Percentiles rank a stretch among this genome's conserved stretches.
phyloP scores from a whole-genome alignment of 371 early-diverging fungal species.

The Syncephalis fuscata region DNA sequence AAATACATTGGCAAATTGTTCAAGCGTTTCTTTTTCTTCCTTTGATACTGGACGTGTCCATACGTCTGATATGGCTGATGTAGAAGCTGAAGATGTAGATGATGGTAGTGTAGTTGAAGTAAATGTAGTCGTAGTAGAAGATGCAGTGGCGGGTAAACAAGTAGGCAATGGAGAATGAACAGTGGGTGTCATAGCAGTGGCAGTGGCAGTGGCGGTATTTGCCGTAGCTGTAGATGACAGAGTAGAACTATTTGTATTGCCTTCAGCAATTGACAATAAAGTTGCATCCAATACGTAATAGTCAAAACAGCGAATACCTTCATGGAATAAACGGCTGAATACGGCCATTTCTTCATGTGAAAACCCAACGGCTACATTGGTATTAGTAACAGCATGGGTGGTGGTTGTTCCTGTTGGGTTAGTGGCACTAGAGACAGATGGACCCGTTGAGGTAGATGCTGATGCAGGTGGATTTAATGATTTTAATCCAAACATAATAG shows the following conservation, averaged over 20 bases:
- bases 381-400: slow-evolving; percentile 7
- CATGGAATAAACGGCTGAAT: slow-evolving; percentile 54
- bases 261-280: no score
- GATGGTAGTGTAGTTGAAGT: no score
- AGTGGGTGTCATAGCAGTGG: slow-evolving; percentile 8
- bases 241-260: no score
- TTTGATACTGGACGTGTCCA: slow-evolving; percentile 26
- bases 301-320: slow-evolving; percentile 77
- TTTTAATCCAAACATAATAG: slow-evolving; percentile 54
- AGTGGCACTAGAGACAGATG: background rate
- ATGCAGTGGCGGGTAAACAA: no score
- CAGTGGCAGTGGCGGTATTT: slow-evolving; percentile 6
- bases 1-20: slow-evolving; percentile 81
- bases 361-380: slow-evolving; percentile 35
- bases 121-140: no score
- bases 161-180: no score
- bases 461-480: slow-evolving; percentile 57
- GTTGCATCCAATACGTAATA: slow-evolving; percentile 51
- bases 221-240: no score
- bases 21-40: slow-evolving; percentile 81
- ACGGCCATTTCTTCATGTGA: slow-evolving; percentile 49
- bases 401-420: slow-evolving; percentile 5
- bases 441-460: slow-evolving; percentile 21
- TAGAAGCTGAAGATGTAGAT: no score
- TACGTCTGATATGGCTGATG: slow-evolving; percentile 9